Conservation (phyloP, 78 protist genomes). For the Dictyostelium firmibasis region DNA sequence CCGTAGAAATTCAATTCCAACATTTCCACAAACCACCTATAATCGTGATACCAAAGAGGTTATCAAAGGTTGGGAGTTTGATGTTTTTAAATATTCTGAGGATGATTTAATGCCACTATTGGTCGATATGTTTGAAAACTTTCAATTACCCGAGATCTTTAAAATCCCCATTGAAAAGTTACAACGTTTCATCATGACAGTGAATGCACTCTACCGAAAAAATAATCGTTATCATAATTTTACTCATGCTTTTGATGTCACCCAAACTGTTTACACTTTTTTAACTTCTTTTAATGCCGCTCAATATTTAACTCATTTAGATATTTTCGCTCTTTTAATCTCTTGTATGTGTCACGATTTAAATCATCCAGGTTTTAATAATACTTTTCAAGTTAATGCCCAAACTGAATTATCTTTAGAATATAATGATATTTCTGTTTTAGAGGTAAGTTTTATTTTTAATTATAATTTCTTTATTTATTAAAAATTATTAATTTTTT, state of each 20-base stretch:
- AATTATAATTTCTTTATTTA: too few species aligned
- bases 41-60: conserved; percentile 63
- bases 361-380: conserved; percentile 93
- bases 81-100: conserved; percentile 54
- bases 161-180: conserved; percentile 80
- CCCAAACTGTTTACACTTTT: conserved; percentile 75
- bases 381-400: conserved; percentile 84
- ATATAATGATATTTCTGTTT: conserved; percentile 88
- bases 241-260: conserved; percentile 91
- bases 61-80: conserved; percentile 72
- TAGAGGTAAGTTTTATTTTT: conserved; percentile 65
- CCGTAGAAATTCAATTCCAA: conserved; percentile 70
- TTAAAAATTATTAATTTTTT: not conserved
- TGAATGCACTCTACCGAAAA: conserved; percentile 49
- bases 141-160: conserved; percentile 49
- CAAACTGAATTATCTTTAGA: conserved; percentile 81
- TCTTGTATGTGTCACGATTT: conserved; percentile 91
- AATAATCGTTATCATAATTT: conserved; percentile 90
- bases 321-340: conserved; percentile 82
- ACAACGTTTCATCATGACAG: conserved; percentile 71
- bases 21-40: conserved; percentile 51
- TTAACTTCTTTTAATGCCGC: conserved; percentile 49
- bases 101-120: conserved; percentile 78
- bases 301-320: conserved; percentile 76
- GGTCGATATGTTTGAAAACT: conserved; percentile 83